Conservation (phyloP, 129 eudicot genomes). For the Saposhnikovia divaricata region DNA sequence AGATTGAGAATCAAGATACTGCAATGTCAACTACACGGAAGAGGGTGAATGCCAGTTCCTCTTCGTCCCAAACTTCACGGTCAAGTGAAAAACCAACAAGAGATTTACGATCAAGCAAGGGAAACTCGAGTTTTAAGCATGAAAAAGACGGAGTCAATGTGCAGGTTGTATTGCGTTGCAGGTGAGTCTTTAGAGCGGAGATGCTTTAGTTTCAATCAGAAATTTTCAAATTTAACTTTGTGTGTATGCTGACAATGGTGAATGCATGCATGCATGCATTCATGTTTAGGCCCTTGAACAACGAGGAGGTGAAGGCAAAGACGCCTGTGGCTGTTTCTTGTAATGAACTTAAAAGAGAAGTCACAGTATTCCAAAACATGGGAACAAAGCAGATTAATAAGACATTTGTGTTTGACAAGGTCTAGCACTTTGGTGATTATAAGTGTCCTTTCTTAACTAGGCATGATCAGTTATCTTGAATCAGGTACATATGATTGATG, state of each 20-base stretch:
- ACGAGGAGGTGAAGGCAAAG: slow-evolving; percentile 39
- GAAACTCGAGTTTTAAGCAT: slow-evolving; percentile 23
- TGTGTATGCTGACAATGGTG: neutral
- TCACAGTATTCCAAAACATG: slow-evolving; percentile 32
- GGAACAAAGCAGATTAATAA: slow-evolving; percentile 51
- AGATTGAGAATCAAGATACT: neutral
- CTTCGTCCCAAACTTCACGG: slow-evolving; percentile 42
- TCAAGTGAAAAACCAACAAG: slow-evolving; percentile 29
- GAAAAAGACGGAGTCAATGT: slow-evolving; percentile 53
- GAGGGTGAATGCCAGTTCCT: slow-evolving; percentile 27
- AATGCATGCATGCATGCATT: neutral
- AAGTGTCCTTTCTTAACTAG: neutral
- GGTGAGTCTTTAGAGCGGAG: slow-evolving; percentile 17
- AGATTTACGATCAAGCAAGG: slow-evolving; percentile 8
- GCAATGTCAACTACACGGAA: slow-evolving; percentile 13
- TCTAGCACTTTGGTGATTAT: slow-evolving; percentile 10
- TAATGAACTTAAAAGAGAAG: slow-evolving; percentile 43
- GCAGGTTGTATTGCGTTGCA: slow-evolving; percentile 53
- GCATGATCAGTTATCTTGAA: neutral
- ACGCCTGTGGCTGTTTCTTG: slow-evolving; percentile 37
- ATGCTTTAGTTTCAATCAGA: neutral
- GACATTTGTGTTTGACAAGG: slow-evolving; percentile 50
- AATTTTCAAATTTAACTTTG: neutral
- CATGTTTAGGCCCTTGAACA: slow-evolving; percentile 42
- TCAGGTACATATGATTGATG: slow-evolving; percentile 3